Evolutionary conservation across 495 filamentous ascomycete species (phyloP).

Genomic region (Talaromyces proteolyticus): DNA sequence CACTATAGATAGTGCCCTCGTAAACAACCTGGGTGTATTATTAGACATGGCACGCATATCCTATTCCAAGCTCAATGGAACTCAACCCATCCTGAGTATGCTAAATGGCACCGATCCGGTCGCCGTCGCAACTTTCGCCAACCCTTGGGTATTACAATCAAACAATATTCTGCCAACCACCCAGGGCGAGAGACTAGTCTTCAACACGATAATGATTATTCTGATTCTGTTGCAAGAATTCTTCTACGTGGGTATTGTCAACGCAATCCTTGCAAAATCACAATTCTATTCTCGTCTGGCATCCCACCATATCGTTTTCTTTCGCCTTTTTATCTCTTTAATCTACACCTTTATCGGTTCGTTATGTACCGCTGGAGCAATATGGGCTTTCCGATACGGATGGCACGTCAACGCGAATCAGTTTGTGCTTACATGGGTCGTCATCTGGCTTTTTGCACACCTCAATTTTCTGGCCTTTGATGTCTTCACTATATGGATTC

Average conservation of each 20-base stretch:
- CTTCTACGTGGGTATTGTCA: slow-evolving; percentile 41
- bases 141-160: slow-evolving; percentile 33
- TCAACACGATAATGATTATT: slow-evolving; percentile 47
- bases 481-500: slow-evolving; percentile 37
- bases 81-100: slow-evolving; percentile 17
- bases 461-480: slow-evolving; percentile 45
- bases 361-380: slow-evolving; percentile 35
- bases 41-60: slow-evolving; percentile 25
- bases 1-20: slow-evolving; percentile 30
- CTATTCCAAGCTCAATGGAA: slow-evolving; percentile 27
- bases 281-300: slow-evolving; percentile 31
- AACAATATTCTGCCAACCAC: slow-evolving; percentile 38
- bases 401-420: slow-evolving; percentile 43
- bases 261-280: slow-evolving; percentile 35
- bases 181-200: slow-evolving; percentile 43
- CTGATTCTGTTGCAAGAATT: slow-evolving; percentile 47
- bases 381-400: slow-evolving; percentile 44
- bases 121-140: slow-evolving; percentile 26
- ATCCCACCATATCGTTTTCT: slow-evolving; percentile 33
- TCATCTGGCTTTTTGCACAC: slow-evolving; percentile 47
- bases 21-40: slow-evolving; percentile 19
- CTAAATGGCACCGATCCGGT: slow-evolving; percentile 20
- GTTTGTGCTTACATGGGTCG: slow-evolving; percentile 40
- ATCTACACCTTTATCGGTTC: slow-evolving; percentile 41
- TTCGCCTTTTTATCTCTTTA: slow-evolving; percentile 30